Conservation (phyloP, 305 asterid species). For the Rubia peregrina region DNA sequence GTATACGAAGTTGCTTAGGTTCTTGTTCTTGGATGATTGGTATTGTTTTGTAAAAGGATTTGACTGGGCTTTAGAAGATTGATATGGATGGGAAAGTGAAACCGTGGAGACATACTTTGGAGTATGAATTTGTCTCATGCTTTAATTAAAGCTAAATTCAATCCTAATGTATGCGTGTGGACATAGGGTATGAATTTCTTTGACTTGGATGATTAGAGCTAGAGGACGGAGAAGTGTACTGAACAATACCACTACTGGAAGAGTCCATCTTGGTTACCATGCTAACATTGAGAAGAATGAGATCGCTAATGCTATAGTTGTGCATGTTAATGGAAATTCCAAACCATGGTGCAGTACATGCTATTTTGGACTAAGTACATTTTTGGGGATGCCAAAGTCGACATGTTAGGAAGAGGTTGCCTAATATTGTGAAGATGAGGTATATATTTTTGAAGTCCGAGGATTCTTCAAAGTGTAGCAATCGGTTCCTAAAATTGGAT, state of each 20-base stretch:
- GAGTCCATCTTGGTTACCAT: slow-evolving; percentile 40
- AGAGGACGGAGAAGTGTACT: slow-evolving; percentile 48
- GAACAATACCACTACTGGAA: slow-evolving; percentile 54
- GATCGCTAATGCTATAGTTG: slow-evolving; percentile 41
- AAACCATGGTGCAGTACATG: slow-evolving; percentile 39
- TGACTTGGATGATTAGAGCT: slow-evolving; percentile 38
- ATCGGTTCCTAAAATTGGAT: too few species aligned
- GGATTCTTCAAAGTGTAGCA: too few species aligned
- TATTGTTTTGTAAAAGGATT: slow-evolving; percentile 44
- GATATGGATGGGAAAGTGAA: slow-evolving; percentile 55
- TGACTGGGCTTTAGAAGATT: slow-evolving; percentile 44
- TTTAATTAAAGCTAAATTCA: slow-evolving; percentile 37
- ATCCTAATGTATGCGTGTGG: slow-evolving; percentile 47
- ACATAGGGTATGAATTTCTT: slow-evolving; percentile 58
- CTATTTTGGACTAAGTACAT: slow-evolving; percentile 32
- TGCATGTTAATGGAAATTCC: slow-evolving; percentile 41
- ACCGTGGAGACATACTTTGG: slow-evolving; percentile 55
- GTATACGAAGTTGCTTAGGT: slow-evolving; percentile 42
- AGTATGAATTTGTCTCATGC: slow-evolving; percentile 51
- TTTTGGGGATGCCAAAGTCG: too few species aligned
- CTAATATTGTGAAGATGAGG: too few species aligned
- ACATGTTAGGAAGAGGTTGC: too few species aligned
- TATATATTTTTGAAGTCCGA: too few species aligned
- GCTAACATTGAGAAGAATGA: slow-evolving; percentile 40
- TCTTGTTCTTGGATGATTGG: slow-evolving; percentile 46